Conservation (phyloP, 495 filamentous ascomycete genomes). For the Trichocladium antarcticum region DNA sequence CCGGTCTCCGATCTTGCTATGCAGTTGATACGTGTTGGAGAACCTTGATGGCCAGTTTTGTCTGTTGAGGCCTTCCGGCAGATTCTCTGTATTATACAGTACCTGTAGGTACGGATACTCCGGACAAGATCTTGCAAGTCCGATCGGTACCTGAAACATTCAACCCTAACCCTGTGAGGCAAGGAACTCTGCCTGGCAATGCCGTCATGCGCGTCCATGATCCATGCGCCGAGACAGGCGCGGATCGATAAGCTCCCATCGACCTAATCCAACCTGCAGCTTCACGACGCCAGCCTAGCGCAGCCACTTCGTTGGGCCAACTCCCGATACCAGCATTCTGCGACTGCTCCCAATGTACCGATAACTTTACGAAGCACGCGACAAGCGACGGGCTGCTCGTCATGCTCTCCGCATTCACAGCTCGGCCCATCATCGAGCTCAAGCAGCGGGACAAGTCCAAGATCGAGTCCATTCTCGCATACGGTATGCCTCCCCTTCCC, state of each 20-base stretch:
- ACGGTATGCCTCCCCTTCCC: slow-evolving; percentile 44
- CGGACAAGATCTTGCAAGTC: no score
- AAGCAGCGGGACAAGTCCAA: slow-evolving; percentile 86
- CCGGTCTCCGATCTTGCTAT: no score
- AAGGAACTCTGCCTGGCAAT: not conserved
- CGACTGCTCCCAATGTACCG: slow-evolving; percentile 13
- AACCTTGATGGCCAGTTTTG: slow-evolving; percentile 14
- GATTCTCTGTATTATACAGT: no score
- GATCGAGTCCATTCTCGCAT: slow-evolving; percentile 88
- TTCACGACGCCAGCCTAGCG: not conserved
- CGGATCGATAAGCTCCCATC: no score
- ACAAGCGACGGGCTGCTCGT: slow-evolving; percentile 26
- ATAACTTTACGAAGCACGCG: slow-evolving; percentile 12
- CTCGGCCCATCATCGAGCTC: slow-evolving; percentile 92
- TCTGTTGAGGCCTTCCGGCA: not conserved
- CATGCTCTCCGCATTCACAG: slow-evolving; percentile 97
- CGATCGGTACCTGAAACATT: no score
- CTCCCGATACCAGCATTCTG: no score
- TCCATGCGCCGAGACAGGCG: not conserved
- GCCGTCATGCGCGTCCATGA: not conserved
- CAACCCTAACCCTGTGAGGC: not conserved
- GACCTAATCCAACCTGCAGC: not conserved
- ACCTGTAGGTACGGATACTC: no score
- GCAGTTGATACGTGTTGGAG: not conserved
- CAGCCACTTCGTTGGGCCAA: not conserved